Evolutionary conservation across 2,329 filamentous ascomycete genomes (phyloP), one percentile per base, ranked within the genome.

Genomic region (Reticulascus tulasneorum): DNA sequence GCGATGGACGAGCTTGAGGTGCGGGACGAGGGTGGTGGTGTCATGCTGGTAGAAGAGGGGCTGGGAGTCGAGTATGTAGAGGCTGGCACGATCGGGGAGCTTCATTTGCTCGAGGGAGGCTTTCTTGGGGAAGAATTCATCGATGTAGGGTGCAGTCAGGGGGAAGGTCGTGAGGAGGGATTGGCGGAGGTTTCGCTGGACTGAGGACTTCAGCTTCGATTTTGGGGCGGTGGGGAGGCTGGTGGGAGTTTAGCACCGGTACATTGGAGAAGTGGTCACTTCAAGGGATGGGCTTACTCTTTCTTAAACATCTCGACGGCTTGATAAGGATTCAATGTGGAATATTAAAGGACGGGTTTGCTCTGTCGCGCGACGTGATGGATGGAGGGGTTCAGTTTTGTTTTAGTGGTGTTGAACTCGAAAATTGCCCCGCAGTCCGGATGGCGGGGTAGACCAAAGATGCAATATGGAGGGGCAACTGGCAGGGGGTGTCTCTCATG

Each of bases 171-270:
- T 75, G 47, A 93, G 71, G 48, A 97, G 77, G 55, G 86, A 86
- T 54, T 82, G 75, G 51, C 93, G 86, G 52, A 98, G 82, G 47
- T 72, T 78, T 55, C 93, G 86, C 70, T 96, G 90, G 38, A 88
- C 87, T 17, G 89, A 95, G 47, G 91, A 96, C 69, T 97, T 98
- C 64, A 97, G 87, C 73, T 97, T 97, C 52, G 89, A 88, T 69
- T 93, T 94, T 38, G 86, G 82, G 48, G 84, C 79, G 18, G 83
- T 68, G 53, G 80, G 70, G 60, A 95, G 81, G 49, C 86, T 91
- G 54, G 23, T n/a, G 40, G 15, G 22, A 20, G 34, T 47, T 56
- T 48, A 53, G 48, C 31, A 20, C 9, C 30, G 31, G 44, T 42
- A 42, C 39, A 22, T 47, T 37, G 33, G 10, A 29, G 13, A 33